A percentile compares a stretch with the other conserved stretches of the same genome.
Conservation (phyloP, 768 basidiomycete species). For the Mycena capillaripes region DNA sequence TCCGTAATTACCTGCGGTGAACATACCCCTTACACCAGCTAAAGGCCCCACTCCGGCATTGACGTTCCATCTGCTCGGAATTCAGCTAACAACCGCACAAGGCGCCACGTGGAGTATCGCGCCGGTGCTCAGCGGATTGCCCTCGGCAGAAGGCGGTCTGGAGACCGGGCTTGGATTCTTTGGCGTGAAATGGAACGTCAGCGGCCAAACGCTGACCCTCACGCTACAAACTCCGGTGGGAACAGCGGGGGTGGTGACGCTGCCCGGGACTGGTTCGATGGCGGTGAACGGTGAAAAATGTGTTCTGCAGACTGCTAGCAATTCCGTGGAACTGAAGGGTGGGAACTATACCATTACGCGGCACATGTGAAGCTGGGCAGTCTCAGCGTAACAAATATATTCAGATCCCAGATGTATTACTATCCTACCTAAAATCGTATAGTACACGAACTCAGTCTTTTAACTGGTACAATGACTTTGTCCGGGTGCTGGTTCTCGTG, state of each 20-base stretch:
- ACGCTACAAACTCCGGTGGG: constrained; percentile 43
- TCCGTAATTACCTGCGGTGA: not conserved
- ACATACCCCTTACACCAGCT: not conserved
- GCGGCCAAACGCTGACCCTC: constrained; percentile 36
- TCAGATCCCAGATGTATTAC: too few species aligned
- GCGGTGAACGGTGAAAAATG: constrained; percentile 35
- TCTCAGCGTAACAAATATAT: too few species aligned
- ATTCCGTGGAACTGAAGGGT: constrained; percentile 26
- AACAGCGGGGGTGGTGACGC: constrained; percentile 43
- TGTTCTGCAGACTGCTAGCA: not conserved
- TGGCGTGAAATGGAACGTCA: constrained; percentile 54
- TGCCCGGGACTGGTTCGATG: constrained; percentile 44
- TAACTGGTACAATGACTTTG: too few species aligned
- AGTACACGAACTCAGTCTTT: too few species aligned
- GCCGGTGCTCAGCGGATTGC: constrained; percentile 58
- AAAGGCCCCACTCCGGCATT: constrained; percentile 61
- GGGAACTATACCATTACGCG: constrained; percentile 30
- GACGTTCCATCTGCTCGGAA: constrained; percentile 61
- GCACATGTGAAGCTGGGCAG: not conserved
- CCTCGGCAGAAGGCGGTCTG: constrained; percentile 59
- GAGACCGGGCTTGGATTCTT: constrained; percentile 62
- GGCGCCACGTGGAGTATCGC: constrained; percentile 59
- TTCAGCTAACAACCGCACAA: constrained; percentile 56
- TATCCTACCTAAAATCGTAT: too few species aligned
- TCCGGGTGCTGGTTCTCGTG: too few species aligned